Conservation (phyloP, 352 stramenopile genomes). For the Pythium aquatile region DNA sequence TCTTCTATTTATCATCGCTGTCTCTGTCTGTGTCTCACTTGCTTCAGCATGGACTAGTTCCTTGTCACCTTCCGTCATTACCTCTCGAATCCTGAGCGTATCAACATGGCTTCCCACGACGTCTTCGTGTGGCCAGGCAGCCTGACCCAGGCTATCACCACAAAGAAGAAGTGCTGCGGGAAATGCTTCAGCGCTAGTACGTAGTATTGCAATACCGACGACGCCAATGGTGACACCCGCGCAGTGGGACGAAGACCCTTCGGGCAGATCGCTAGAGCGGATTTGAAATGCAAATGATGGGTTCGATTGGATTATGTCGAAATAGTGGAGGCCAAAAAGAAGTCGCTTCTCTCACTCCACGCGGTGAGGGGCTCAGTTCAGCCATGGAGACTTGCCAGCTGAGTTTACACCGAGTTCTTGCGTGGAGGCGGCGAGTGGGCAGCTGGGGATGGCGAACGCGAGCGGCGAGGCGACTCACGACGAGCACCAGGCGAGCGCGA, state of each 20-base stretch:
- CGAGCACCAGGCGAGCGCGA: constrained; percentile 64
- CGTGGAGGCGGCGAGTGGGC: constrained; percentile 51
- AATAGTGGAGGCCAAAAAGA: constrained; percentile 17
- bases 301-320: constrained; percentile 3
- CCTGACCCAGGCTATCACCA: no score
- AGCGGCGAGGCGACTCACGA: constrained; percentile 66
- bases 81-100: no score
- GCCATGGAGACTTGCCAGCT: background rate
- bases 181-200: no score
- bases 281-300: background rate
- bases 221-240: no score
- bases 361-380: background rate
- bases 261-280: no score
- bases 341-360: constrained; percentile 1
- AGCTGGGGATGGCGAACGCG: constrained; percentile 61
- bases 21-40: background rate
- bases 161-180: no score
- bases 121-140: no score
- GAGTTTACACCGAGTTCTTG: constrained; percentile 73
- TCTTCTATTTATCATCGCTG: constrained; percentile 22
- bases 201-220: no score
- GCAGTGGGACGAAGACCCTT: no score
- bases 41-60: background rate
- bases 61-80: background rate
- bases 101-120: no score